These are phyloP conservation scores for Anethum foeniculum DNA, from an alignment of 140 eudicot genomes.

Conservation along the genomic window DNA sequence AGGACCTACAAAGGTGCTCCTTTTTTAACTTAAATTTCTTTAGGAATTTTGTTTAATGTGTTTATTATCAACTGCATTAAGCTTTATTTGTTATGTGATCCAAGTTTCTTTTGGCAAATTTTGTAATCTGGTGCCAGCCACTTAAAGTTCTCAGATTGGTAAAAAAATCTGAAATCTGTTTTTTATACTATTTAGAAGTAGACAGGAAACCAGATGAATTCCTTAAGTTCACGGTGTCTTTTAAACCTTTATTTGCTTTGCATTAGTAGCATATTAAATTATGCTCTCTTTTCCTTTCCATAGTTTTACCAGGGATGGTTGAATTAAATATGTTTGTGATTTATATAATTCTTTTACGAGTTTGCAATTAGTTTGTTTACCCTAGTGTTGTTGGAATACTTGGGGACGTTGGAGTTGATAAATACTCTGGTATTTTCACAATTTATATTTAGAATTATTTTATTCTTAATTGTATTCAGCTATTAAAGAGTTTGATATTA, in stretches of 20 bases:
- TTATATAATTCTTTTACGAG: background rate
- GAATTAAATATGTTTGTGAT: background rate
- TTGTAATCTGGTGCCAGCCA: background rate
- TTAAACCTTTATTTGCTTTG: background rate
- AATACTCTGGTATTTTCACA: background rate
- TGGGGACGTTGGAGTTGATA: background rate
- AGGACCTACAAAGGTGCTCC: slow-evolving; percentile 92
- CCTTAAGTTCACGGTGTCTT: background rate
- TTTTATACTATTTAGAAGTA: background rate
- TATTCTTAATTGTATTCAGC: background rate
- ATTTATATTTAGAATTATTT: background rate
- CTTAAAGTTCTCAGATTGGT: background rate
- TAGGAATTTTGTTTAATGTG: background rate
- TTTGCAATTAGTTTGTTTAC: background rate
- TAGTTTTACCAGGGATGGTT: background rate
- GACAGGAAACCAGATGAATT: background rate
- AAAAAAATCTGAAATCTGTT: background rate
- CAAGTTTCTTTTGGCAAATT: background rate
- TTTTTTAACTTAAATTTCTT: background rate
- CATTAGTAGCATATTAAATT: background rate
- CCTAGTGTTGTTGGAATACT: background rate
- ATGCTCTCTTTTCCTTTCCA: background rate
- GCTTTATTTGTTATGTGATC: background rate
- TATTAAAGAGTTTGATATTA: background rate
- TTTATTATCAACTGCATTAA: background rate